phyloP scores from a whole-genome alignment of 1,139 yeast genomes.

The Kluyveromyces sp. region DNA sequence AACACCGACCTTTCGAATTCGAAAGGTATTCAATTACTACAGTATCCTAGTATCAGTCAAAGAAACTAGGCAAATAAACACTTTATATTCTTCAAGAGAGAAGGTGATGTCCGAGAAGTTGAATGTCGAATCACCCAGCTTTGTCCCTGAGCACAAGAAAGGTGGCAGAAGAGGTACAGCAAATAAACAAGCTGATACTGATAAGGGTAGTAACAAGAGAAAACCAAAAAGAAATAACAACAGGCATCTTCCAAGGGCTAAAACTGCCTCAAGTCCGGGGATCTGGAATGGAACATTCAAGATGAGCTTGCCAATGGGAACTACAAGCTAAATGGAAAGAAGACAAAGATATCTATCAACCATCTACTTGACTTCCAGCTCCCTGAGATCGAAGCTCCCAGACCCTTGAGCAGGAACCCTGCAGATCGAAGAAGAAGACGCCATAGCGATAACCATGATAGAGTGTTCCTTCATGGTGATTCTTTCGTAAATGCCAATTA shows the following conservation, averaged over 20 bases:
- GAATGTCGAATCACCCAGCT: not conserved
- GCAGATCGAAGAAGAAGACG: constrained; percentile 12
- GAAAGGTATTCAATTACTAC: no score
- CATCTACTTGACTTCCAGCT: constrained; percentile 58
- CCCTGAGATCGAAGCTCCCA: constrained; percentile 40
- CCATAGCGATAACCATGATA: constrained; percentile 23
- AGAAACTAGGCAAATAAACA: no score
- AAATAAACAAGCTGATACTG: not conserved
- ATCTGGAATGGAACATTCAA: constrained; percentile 27
- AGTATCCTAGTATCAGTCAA: no score
- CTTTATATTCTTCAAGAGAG: no score
- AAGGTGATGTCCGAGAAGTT: not conserved
- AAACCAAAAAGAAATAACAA: constrained; percentile 1
- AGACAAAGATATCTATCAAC: constrained; percentile 53
- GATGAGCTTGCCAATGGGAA: constrained; percentile 32
- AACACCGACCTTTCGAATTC: no score
- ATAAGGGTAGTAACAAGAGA: not conserved
- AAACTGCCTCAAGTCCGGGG: constrained; percentile 1
- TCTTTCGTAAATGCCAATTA: constrained; percentile 79
- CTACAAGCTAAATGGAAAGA: constrained; percentile 35
- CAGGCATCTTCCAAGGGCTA: not conserved
- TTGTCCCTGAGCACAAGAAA: constrained; percentile 1
- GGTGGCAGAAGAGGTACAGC: not conserved
- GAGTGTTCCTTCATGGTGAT: constrained; percentile 51
- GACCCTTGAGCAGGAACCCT: constrained; percentile 9